Conservation (phyloP, 257 asterid species). For the Solanum ossicruentum region DNA sequence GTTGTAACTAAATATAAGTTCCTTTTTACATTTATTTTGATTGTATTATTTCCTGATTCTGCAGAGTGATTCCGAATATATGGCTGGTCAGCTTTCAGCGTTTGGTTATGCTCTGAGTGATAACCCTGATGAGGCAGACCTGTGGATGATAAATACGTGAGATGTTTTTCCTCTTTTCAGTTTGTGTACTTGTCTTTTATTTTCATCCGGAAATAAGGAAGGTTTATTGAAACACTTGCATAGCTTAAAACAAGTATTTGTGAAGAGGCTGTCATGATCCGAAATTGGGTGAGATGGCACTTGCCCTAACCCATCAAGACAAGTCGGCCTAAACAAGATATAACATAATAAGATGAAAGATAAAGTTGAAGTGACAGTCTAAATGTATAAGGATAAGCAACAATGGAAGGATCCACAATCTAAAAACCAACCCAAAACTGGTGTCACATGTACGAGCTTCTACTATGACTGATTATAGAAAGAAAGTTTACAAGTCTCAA, state of each 20-base stretch:
- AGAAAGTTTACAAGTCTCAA: too few relatives aligned
- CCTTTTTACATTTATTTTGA: constrained; percentile 1
- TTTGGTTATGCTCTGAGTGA: constrained; percentile 84
- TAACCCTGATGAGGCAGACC: constrained; percentile 83
- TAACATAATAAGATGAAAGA: too few relatives aligned
- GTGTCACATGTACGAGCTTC: too few relatives aligned
- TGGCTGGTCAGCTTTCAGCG: constrained; percentile 98
- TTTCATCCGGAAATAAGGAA: not conserved
- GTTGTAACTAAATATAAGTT: not conserved
- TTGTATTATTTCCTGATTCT: not conserved
- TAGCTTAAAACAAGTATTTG: not conserved
- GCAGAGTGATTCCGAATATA: constrained; percentile 97
- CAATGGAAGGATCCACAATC: too few relatives aligned
- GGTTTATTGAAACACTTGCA: not conserved
- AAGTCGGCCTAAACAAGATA: too few relatives aligned
- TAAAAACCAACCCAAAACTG: too few relatives aligned
- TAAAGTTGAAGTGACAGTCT: too few relatives aligned
- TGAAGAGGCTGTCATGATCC: not conserved
- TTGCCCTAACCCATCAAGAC: too few relatives aligned
- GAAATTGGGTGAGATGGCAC: too few relatives aligned
- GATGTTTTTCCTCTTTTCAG: constrained; percentile 8
- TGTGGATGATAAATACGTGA: constrained; percentile 96
- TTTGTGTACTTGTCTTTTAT: not conserved
- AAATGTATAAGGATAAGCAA: too few relatives aligned
- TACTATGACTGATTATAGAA: too few relatives aligned